Conservation (phyloP, 805 yeast genomes). For the Kuraishia cidri region DNA sequence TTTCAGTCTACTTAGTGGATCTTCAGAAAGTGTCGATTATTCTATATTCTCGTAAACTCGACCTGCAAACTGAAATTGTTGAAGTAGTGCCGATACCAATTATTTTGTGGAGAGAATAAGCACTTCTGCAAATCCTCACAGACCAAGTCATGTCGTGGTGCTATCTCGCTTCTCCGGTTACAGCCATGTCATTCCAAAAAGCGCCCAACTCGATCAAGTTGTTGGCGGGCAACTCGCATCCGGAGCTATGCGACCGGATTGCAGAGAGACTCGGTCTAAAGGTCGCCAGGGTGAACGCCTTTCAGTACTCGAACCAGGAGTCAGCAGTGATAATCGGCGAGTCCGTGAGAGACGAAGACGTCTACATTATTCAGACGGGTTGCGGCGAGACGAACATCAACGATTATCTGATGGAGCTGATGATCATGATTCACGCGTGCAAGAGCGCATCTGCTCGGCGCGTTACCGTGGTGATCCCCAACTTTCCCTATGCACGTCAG, state of each 20-base stretch:
- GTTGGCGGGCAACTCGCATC: slow-evolving; percentile 69
- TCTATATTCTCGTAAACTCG: too few species aligned
- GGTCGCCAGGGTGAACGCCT: slow-evolving; percentile 69
- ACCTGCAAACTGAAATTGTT: too few species aligned
- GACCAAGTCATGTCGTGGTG: too few species aligned
- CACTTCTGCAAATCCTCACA: too few species aligned
- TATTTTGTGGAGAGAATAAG: too few species aligned
- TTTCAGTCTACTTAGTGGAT: too few species aligned
- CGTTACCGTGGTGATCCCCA: slow-evolving; percentile 91
- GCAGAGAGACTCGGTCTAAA: slow-evolving; percentile 57
- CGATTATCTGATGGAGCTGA: slow-evolving; percentile 78
- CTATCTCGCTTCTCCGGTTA: too few species aligned
- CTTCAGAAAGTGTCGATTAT: too few species aligned
- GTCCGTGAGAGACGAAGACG: slow-evolving; percentile 86
- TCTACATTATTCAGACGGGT: slow-evolving; percentile 78
- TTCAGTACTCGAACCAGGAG: slow-evolving; percentile 81
- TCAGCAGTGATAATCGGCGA: slow-evolving; percentile 85
- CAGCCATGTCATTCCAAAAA: slow-evolving; percentile 23
- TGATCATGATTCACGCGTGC: slow-evolving; percentile 90
- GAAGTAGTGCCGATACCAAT: too few species aligned
- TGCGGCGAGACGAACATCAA: slow-evolving; percentile 68
- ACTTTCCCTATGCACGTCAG: slow-evolving; percentile 95
- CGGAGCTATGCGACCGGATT: slow-evolving; percentile 68
- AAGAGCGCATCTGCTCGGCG: slow-evolving; percentile 92
- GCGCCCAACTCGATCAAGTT: slow-evolving; percentile 38